These are phyloP conservation scores for Colletotrichum phormii DNA, from an alignment of 2,329 filamentous ascomycete species.

Conservation along the genomic window DNA sequence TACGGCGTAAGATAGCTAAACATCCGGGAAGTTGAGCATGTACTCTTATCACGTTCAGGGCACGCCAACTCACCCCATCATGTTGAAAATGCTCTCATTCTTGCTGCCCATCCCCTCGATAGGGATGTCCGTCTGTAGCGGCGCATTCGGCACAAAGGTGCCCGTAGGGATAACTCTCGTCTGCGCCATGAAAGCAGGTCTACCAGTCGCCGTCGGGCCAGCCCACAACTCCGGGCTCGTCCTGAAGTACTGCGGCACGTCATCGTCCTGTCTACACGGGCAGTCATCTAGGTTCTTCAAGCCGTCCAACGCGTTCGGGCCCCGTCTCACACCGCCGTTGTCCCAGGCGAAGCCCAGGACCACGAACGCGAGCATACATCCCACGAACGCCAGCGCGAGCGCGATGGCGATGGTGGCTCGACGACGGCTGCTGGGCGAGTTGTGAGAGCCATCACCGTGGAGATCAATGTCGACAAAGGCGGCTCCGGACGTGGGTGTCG, in stretches of 20 bases:
- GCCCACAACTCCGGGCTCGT: conserved; percentile 69
- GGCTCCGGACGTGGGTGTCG: conserved; percentile 4
- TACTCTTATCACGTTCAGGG: not conserved
- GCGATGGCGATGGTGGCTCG: conserved; percentile 20
- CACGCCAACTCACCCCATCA: conserved; percentile 64
- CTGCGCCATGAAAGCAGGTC: conserved; percentile 77
- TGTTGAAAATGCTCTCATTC: conserved; percentile 75
- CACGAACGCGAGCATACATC: conserved; percentile 50
- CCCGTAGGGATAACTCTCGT: conserved; percentile 75
- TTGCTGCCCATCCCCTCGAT: conserved; percentile 68
- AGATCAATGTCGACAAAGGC: conserved; percentile 24
- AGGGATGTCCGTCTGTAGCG: conserved; percentile 77
- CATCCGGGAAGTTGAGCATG: not conserved
- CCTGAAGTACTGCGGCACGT: conserved; percentile 73
- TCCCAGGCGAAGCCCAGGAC: conserved; percentile 47
- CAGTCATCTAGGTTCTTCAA: conserved; percentile 40
- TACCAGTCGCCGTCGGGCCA: conserved; percentile 78
- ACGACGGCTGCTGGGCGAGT: conserved; percentile 11
- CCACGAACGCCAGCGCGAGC: conserved; percentile 45
- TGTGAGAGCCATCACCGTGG: conserved; percentile 3
- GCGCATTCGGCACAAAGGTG: conserved; percentile 75
- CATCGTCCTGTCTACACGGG: conserved; percentile 45
- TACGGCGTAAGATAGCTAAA: conserved; percentile 72
- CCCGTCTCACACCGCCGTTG: conserved; percentile 26
- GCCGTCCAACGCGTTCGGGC: conserved; percentile 36